Evolutionary conservation across 2,329 filamentous ascomycete species (phyloP), one percentile per base, ranked within the genome.

Genomic region (Bipolaris bicolor): DNA sequence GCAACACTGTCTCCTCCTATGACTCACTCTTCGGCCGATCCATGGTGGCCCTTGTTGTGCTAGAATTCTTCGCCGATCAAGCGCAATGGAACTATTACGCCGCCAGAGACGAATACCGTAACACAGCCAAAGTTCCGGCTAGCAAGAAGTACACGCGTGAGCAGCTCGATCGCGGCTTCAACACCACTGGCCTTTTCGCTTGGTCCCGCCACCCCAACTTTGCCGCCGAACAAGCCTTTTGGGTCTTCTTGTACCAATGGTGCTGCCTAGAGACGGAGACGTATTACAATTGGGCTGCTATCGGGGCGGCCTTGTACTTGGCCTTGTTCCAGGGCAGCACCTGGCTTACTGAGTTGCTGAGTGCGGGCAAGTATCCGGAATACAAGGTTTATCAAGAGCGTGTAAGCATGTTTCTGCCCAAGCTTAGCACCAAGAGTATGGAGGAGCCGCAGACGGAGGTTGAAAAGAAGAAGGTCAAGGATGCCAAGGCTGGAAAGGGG

Each of bases 191-290:
- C 0, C 81, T 99, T 7, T 99, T 91, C 89, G 89, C 88, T 0
- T 92, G 88, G 80, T 94, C 90, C 66, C 86, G 95, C 44, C 96
- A 99, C 76, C 95, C 95, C 46, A 99, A 99, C 77, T 99, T 98
- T 72, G 87, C 90, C 5, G 91, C 91, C 5, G 95, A 99, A 78
- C 95, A 98, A 78, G 82, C 87, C 29, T 87, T 98, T 68, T 99
- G 95, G 95, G 83, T 96, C 52, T 80, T 87, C 7, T 78, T 98
- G 50, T 98, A 98, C 76, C 86, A 91, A 70, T 99, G 94, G 95
- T 87, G 85, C 64, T 94, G 90, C 76, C 89, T 86, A 72, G 84
- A 88, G 52, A 90, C 88, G 31, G 84, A 87, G 53, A 86, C 83
- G 1, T 81, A 88, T 40, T 88, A 88, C 73, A 94, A 90, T 77